Evolutionary conservation across 1,284 basidiomycete species (phyloP), one percentile per base, ranked within the genome.

Genomic region (Malassezia sympodialis): DNA sequence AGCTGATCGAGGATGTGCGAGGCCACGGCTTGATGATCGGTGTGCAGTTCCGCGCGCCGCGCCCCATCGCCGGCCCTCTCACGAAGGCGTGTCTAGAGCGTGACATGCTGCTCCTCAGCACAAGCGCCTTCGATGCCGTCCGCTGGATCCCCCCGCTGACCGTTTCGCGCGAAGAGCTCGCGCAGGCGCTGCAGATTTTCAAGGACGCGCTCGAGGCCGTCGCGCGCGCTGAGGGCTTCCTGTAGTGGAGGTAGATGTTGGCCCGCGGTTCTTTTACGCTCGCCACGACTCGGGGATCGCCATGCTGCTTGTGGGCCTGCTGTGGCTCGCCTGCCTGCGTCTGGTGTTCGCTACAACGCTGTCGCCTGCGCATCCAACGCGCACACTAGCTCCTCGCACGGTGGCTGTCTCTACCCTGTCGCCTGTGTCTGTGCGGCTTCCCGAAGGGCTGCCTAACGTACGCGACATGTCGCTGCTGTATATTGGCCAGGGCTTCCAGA

Each of bases 1-100:
- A 60, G 32, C 45, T 67, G 5, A 73, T 73, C 56, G 65, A 73
- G 49, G 62, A 69, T 32, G 47, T 73, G n/a, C 67, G 70, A 11
- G 70, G 70, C 4, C 41, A 45, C 10, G 70, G 70, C 8, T 59
- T 73, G 4, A 73, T 73, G 70, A 63, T 73, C 19, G 70, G 69
- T 11, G 58, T 73, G 23, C 70, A 73, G 49, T 72, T 73, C 43
- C 37, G 47, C 5, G 43, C 48, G 30, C 35, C 51, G 1, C 27
- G 49, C 39, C 67, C 65, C 43, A 35, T 72, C 34, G 62, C 66
- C 14, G 61, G 63, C 10, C 63, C 61, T 39, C 50, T 73, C 28
- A 61, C 67, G 2, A 51, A 65, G 46, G 62, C 63, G 23, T 68
- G 69, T 35, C 31, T 67, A 32, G 58, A 67, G 55, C 50, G 66